Base-by-base conservation (phyloP, 768 basidiomycete genomes). In the Pleurotus pulmonarius region DNA sequence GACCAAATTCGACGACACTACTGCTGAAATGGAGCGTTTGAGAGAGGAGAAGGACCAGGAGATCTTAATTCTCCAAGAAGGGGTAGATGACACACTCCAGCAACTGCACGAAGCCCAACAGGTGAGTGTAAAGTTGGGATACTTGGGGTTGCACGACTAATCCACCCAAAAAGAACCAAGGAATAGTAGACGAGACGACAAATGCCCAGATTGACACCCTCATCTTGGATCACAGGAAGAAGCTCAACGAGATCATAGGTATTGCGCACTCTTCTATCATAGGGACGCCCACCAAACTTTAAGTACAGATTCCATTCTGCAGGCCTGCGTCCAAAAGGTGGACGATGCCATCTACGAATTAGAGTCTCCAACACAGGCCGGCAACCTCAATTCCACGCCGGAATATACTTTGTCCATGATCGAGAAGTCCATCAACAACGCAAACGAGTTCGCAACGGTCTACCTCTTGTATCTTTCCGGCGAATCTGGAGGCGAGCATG, bases 401-500 rank as follows among this genome's bases (percentile, higher is more conserved):
- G 96, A 98, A 69, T 98, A 98, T 69, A 96, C 94, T 1, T 77
- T 98, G 15, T 97, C 97, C 1, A 95, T 98, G 89, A 93, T 98
- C 66, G 97, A 99, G 71, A 98, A 98, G 74, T 89, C 94, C 1
- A 75, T 89, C 67, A 95, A 91, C 69, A 96, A 90, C 64, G 93
- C 95, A 13, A 98, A 87, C 46, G 96, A 99, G 65, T 98, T 99
- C 65, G 97, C 96, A 8, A 91, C 90, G 15, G 80, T 94, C 56
- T 98, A 93, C 76, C 93, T 94, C 68, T 83, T 97, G 8, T 92
- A 92, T 71, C 82, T 98, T 18, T 82, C 86, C 58, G 88, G 88
- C 20, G 93, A 96, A 61, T 76, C 76, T 44, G 96, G 96, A 29
- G 97, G 95, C 7, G 92, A 97, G 53, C 86, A 98, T 67, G 97